Evolutionary conservation across 805 yeast species (phyloP).

Genomic region (Metschnikowia lochheadii): DNA sequence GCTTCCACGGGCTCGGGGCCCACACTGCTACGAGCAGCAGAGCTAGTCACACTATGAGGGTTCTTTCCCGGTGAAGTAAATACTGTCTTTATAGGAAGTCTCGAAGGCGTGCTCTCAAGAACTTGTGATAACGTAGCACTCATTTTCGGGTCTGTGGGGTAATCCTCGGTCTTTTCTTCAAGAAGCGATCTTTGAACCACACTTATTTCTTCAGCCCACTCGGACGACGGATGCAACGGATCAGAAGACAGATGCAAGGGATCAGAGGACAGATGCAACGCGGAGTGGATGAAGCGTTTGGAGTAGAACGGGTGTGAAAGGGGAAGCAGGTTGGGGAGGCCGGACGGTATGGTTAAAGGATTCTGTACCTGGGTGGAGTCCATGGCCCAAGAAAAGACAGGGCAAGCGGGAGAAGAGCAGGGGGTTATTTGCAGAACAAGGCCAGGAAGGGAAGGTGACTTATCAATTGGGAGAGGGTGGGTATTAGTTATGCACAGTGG

Average conservation of each 20-base stretch:
- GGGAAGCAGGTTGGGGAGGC: not conserved
- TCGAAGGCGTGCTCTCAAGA: slow-evolving; percentile 10
- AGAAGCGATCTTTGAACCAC: no score
- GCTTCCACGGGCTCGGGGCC: not conserved
- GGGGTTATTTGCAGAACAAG: not conserved
- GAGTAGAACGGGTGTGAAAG: slow-evolving; percentile 6
- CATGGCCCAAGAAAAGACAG: slow-evolving; percentile 3
- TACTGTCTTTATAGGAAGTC: not conserved
- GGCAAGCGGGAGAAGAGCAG: not conserved
- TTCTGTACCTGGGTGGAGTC: slow-evolving; percentile 9
- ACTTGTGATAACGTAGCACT: not conserved
- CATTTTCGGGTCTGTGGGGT: slow-evolving; percentile 7
- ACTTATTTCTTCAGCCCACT: slow-evolving; percentile 6
- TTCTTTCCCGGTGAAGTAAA: slow-evolving; percentile 1
- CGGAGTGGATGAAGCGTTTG: slow-evolving; percentile 8
- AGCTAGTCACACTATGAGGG: no score
- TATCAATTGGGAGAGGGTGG: not conserved
- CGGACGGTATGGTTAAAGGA: not conserved
- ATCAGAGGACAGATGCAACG: slow-evolving; percentile 12
- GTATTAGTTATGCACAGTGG: not conserved
- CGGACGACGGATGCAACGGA: no score
- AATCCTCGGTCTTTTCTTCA: not conserved
- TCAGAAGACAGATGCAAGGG: no score
- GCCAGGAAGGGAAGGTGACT: not conserved
- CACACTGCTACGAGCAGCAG: not conserved